Conservation (phyloP, 371 early-diverging fungal species). For the Rhizopus delemar region DNA sequence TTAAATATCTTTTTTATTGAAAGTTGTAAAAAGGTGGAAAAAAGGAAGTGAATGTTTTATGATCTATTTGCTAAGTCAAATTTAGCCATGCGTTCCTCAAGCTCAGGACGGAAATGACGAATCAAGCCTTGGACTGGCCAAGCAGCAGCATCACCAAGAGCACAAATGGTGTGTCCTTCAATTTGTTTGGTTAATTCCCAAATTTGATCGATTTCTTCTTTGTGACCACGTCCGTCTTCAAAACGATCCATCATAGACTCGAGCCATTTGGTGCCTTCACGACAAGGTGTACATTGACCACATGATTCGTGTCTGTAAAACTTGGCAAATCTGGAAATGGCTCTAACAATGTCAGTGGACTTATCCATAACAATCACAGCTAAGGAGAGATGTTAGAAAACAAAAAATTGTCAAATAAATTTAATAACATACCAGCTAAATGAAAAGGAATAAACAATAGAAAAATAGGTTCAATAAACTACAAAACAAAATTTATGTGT, state of each 20-base stretch:
- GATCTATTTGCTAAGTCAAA: slow-evolving; percentile 28
- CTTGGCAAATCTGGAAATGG: slow-evolving; percentile 88
- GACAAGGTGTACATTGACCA: slow-evolving; percentile 98
- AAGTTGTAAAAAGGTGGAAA: not conserved
- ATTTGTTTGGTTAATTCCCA: slow-evolving; percentile 92
- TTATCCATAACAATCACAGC: slow-evolving; percentile 98
- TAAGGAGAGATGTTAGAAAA: not conserved
- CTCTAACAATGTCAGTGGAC: slow-evolving; percentile 85
- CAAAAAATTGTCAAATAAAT: not conserved
- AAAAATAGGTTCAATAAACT: not conserved
- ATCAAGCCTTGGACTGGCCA: slow-evolving; percentile 97
- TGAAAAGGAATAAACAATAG: not conserved
- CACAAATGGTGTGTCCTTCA: slow-evolving; percentile 98
- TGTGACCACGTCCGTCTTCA: slow-evolving; percentile 83
- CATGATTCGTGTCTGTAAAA: slow-evolving; percentile 98
- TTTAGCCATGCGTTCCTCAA: slow-evolving; percentile 83
- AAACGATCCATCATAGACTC: slow-evolving; percentile 95
- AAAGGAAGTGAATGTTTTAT: slow-evolving; percentile 1
- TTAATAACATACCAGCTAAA: slow-evolving; percentile 32
- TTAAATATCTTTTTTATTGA: slow-evolving; percentile 2
- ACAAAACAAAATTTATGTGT: not conserved
- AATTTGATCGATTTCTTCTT: slow-evolving; percentile 85
- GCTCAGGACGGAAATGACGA: slow-evolving; percentile 90
- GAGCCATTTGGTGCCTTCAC: slow-evolving; percentile 96
- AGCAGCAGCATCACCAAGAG: slow-evolving; percentile 97